Base-by-base conservation (phyloP, 306 rosid genomes). In the Senna siamea region DNA sequence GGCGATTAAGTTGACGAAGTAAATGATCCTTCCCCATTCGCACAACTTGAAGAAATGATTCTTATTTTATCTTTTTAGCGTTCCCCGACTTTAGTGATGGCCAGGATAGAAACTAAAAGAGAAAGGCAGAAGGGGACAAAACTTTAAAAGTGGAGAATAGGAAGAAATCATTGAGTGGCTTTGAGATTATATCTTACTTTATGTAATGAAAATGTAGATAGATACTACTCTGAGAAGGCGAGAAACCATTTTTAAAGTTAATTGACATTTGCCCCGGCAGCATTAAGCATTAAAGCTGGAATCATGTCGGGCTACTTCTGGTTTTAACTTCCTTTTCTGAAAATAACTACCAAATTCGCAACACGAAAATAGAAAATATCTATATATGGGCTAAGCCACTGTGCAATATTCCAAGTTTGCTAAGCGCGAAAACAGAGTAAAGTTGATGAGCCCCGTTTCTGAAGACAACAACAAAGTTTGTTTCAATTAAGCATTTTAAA, bases 121-220 rank as follows among this genome's bases (percentile, higher is more conserved):
- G 28, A 17, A 80, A 84, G 80, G 89, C 62, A 20, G 71, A 78
- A 79, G 74, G 23, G 68, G 82, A 83, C 84, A 79, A 88, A 80
- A 48, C 83, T 77, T 66, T 38, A 58, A 38, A 86, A 70, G 75
- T 74, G 75, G 71, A 74, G 78, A 75, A 78, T 75, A 59, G 70
- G 71, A 72, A 76, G 79, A 52, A 74, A 70, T 67, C 79, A 69
- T 84, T 59, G 28, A 47, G 69, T 80, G 70, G 56, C 22, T 26
- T 74, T 37, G 15, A 47, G 35, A 37, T 14, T 52, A 69, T 64
- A n/a, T 73, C 69, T 59, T 57, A 7, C 64, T 17, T 18, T 38
- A 46, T 53, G 41, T 54, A 68, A 72, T 32, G 63, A 41, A 48
- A 8, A 75, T 75, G 79, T 69, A 64, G 50, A 23, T 22, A 54